Evolutionary conservation across 495 filamentous ascomycete genomes (phyloP).

Genomic region (Amniculicola lignicola): DNA sequence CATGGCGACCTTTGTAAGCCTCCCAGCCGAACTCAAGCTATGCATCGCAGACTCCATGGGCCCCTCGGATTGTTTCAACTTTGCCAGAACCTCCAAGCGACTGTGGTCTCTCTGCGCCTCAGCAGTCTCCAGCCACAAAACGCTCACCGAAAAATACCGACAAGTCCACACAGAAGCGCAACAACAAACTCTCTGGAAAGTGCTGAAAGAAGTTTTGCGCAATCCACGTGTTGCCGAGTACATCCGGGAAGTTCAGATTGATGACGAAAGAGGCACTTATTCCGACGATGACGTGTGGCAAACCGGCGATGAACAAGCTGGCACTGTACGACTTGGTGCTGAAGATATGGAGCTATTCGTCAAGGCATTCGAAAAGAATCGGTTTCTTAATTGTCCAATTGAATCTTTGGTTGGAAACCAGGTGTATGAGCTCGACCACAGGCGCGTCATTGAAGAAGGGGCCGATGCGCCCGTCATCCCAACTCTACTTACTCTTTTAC

Average conservation of each 20-base stretch:
- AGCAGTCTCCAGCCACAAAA: neutral
- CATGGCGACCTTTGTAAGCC: constrained; percentile 2
- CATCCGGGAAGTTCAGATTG: neutral
- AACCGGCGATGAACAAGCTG: neutral
- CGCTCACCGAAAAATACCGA: neutral
- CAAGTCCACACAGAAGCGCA: neutral
- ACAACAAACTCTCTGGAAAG: neutral
- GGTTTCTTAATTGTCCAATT: neutral
- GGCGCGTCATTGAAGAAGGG: neutral
- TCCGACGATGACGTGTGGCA: neutral
- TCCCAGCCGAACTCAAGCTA: constrained; percentile 15
- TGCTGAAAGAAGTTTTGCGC: neutral
- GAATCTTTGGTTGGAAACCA: neutral
- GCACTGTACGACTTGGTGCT: neutral
- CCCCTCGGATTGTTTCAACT: constrained; percentile 10
- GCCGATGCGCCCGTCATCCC: constrained; percentile 6
- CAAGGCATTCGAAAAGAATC: neutral
- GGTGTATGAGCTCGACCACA: neutral
- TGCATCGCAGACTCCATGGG: neutral
- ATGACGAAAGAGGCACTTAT: neutral
- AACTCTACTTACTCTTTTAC: neutral
- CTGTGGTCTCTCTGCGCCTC: constrained; percentile 6
- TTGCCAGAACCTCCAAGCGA: neutral
- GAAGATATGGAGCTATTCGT: neutral
- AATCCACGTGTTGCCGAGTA: neutral